A percentile compares a stretch with the other conserved stretches of the same genome.
These are phyloP conservation scores for Pyricularia grisea DNA, from an alignment of 2,329 filamentous ascomycete genomes.

Conservation along the genomic window DNA sequence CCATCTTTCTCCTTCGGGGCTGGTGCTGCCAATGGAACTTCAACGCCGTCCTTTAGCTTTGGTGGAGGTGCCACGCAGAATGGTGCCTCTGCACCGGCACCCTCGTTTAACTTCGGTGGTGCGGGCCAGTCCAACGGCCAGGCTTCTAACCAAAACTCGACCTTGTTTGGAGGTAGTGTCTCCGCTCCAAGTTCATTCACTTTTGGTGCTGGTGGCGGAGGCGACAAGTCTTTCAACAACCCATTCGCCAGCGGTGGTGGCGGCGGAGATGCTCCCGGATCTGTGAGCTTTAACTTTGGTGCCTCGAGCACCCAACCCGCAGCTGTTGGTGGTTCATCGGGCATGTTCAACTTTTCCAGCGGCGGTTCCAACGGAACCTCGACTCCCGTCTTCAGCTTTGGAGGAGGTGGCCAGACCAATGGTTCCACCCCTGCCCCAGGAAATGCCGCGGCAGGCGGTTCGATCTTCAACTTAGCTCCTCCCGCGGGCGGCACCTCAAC, in stretches of 20 bases:
- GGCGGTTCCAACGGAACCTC: slow-evolving; percentile 8
- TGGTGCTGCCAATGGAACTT: background rate
- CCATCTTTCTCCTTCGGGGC: slow-evolving; percentile 2
- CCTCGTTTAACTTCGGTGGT: slow-evolving; percentile 4
- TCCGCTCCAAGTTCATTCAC: slow-evolving; percentile 25
- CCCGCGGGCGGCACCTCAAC: slow-evolving; percentile 26
- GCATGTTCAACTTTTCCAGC: slow-evolving; percentile 28
- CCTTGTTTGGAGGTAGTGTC: slow-evolving; percentile 7
- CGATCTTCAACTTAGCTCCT: slow-evolving; percentile 21
- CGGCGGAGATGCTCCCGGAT: slow-evolving; percentile 9
- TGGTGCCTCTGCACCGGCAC: background rate
- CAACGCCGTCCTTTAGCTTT: slow-evolving; percentile 1
- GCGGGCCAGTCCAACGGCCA: slow-evolving; percentile 8
- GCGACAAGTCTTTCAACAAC: slow-evolving; percentile 24
- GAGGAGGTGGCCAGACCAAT: slow-evolving; percentile 20
- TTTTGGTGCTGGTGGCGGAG: slow-evolving; percentile 24
- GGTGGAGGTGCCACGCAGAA: slow-evolving; percentile 13
- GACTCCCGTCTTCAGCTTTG: slow-evolving; percentile 29
- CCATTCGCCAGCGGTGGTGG: slow-evolving; percentile 23
- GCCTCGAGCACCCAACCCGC: slow-evolving; percentile 10
- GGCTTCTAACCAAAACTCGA: slow-evolving; percentile 7
- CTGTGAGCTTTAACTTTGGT: slow-evolving; percentile 29
- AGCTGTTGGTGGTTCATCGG: slow-evolving; percentile 5
- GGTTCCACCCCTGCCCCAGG: slow-evolving; percentile 17
- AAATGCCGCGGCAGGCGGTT: slow-evolving; percentile 14